These are phyloP conservation scores for Auricularia cornea DNA, from an alignment of 768 basidiomycete genomes.

Conservation along the genomic window DNA sequence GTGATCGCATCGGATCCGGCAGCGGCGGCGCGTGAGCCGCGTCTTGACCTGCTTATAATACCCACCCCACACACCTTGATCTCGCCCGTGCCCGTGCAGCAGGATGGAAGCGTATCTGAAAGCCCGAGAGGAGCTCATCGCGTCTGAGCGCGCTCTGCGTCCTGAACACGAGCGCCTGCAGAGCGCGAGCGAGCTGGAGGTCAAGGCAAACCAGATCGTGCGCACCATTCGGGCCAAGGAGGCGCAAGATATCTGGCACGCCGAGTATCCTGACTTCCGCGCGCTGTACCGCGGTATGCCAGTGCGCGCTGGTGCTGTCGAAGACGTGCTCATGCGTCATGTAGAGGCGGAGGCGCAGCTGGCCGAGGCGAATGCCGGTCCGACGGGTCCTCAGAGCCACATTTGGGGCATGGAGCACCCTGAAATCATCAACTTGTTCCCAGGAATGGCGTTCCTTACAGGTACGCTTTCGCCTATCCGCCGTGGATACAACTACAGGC, in stretches of 20 bases:
- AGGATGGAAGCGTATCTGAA: conserved; percentile 4
- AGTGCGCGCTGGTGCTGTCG: neutral
- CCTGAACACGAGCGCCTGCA: conserved; percentile 32
- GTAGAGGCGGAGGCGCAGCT: neutral
- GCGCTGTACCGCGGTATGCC: neutral
- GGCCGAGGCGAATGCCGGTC: neutral
- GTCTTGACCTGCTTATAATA: no score
- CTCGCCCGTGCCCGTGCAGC: no score
- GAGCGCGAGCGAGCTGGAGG: conserved; percentile 31
- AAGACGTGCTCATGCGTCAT: neutral
- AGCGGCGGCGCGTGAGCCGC: neutral
- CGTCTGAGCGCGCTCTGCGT: conserved; percentile 41
- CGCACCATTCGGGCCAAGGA: conserved; percentile 49
- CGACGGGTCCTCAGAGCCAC: neutral
- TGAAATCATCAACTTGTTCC: conserved; percentile 53
- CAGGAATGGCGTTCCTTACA: conserved; percentile 73
- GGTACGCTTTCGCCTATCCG: conserved; percentile 31
- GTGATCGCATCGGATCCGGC: neutral
- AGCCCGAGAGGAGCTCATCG: conserved; percentile 22
- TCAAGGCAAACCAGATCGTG: conserved; percentile 48
- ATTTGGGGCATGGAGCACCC: conserved; percentile 28
- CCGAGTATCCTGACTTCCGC: conserved; percentile 3
- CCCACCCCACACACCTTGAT: no score
- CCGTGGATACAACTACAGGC: neutral
- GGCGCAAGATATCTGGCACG: conserved; percentile 49